Base-by-base conservation (phyloP, 78 protist genomes). In the Bodo saltans region DNA sequence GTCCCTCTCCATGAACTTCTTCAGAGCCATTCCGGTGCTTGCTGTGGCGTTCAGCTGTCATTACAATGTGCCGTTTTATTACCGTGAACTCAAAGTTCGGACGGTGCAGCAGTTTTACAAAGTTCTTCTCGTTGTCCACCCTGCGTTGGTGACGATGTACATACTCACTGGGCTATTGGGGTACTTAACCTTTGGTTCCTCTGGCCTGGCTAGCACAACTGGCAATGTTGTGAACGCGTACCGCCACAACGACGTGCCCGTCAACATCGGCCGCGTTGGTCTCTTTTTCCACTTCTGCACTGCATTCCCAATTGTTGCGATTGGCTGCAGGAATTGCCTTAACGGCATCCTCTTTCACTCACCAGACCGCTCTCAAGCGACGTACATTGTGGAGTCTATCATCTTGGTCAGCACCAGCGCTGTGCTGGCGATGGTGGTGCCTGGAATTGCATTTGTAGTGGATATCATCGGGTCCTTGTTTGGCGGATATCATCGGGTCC, bases 31-130 rank as follows among this genome's bases (percentile, higher is more conserved):
- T 67, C 81, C 81, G 81, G 28, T 76, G 81, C 42, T 4, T 27
- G 38, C 81, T 26, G 81, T 76, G n/a, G 12, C 53, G 34, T 76
- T 76, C 69, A 3, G 53, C 30, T 76, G 81, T 38, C 81, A 76
- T 38, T 76, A 76, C 69, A 76, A 76, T 38, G 42, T 76, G 29
- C 81, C 81, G 27, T 28, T 39, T 23, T 76, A 42, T 27, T 76
- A 76, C 69, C 69, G 34, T 25, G 81, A 76, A 3, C 41, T 76
- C 42, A 8, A 27, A 27, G 81, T 3, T 29, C 35, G 81, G 26
- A 76, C 67, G 25, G 69, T 67, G 69, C 28, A 40, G 69, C 11
- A 39, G 39, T 42, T 76, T 47, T 2, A 8, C 34, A 23, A 27
- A 37, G 34, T 39, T 38, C 12, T 76, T 25, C 35, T 3, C 38